Evolutionary conservation across 768 basidiomycete genomes (phyloP).

Genomic region (Leccinum barrowsii): DNA sequence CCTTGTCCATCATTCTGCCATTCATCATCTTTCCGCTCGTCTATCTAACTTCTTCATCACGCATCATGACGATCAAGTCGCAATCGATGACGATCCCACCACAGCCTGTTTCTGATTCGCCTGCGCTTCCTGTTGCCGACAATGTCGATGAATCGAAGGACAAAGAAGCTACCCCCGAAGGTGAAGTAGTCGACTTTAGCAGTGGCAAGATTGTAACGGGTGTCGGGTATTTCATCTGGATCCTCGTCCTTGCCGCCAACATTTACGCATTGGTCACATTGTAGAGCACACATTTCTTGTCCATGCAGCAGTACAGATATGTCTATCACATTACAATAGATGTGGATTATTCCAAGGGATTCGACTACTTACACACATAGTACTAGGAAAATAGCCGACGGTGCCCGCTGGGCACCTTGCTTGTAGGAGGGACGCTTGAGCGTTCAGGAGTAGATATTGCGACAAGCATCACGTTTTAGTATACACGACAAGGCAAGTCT

Average conservation of each 20-base stretch:
- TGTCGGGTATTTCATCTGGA: conserved; percentile 58
- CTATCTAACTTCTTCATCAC: conserved; percentile 62
- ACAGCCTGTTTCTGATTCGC: background rate
- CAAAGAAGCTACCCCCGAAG: conserved; percentile 18
- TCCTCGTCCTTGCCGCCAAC: conserved; percentile 68
- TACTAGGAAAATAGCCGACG: too few species aligned
- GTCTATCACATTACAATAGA: background rate
- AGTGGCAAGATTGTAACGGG: conserved; percentile 49
- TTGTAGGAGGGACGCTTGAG: too few species aligned
- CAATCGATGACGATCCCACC: background rate
- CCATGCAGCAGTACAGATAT: background rate
- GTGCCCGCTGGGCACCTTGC: too few species aligned
- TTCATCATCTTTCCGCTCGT: conserved; percentile 83
- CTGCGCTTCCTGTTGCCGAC: background rate
- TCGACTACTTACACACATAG: too few species aligned
- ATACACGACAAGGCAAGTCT: too few species aligned
- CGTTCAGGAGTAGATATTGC: too few species aligned
- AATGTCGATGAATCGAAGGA: background rate
- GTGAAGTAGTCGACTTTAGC: conserved; percentile 57
- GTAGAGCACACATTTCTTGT: background rate
- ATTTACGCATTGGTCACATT: conserved; percentile 69
- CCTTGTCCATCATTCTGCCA: conserved; percentile 78
- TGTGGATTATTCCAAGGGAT: background rate
- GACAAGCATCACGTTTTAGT: too few species aligned
- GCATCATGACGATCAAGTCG: conserved; percentile 63